These are phyloP conservation scores for Gastroboletus turbinatus DNA, from an alignment of 1,284 basidiomycete genomes.

Conservation along the genomic window DNA sequence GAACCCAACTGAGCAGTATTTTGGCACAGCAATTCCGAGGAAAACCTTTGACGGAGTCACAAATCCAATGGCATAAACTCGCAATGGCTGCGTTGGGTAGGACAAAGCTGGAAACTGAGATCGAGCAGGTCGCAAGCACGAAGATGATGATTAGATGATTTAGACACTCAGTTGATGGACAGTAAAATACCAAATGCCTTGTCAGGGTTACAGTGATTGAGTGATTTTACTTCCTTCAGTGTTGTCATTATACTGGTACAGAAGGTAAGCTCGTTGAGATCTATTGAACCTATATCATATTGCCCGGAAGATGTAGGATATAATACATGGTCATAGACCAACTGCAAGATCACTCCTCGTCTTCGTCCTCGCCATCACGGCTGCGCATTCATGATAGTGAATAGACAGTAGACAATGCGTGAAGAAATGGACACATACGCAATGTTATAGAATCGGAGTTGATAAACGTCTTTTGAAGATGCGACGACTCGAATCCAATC, in stretches of 20 bases:
- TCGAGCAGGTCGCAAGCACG: slow-evolving; percentile 8
- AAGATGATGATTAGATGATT: slow-evolving; percentile 20
- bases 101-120: slow-evolving; percentile 35
- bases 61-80: slow-evolving; percentile 70
- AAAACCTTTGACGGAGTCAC: slow-evolving; percentile 57
- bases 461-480: slow-evolving; percentile 85
- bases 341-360: slow-evolving; percentile 43
- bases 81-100: slow-evolving; percentile 62
- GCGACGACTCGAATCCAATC: slow-evolving; percentile 92
- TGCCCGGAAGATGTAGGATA: background rate
- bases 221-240: too few relatives aligned
- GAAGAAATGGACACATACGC: slow-evolving; percentile 55
- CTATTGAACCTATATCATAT: slow-evolving; percentile 7
- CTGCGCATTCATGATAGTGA: slow-evolving; percentile 19
- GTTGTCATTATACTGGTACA: background rate
- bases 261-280: background rate
- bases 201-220: too few relatives aligned
- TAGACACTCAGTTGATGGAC: background rate
- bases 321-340: slow-evolving; percentile 1
- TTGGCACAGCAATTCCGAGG: slow-evolving; percentile 69
- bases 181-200: background rate
- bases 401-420: background rate
- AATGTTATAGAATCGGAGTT: slow-evolving; percentile 93
- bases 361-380: slow-evolving; percentile 51
- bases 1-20: slow-evolving; percentile 62